Base-by-base conservation (phyloP, 306 rosid genomes). In the Rosa multiflora region DNA sequence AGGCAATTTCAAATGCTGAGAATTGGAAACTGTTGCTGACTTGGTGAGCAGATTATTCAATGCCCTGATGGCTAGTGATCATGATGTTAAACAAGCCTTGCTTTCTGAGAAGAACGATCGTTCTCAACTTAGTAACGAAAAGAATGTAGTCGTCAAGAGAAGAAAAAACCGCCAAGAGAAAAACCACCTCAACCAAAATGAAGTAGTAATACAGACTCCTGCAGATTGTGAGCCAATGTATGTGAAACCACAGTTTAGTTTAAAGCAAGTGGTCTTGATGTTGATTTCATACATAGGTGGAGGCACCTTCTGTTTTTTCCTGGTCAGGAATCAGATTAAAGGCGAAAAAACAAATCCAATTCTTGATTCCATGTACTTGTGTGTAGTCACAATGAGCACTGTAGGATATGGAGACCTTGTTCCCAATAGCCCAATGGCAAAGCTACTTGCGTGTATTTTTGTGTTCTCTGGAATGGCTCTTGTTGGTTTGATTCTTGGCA, bases 331-430 rank as follows among this genome's bases (percentile, higher is more conserved):
- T 73, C 91, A 92, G 53, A 88, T 92, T 49, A 66, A 64, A 46
- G 98, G 97, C 0, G 51, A 74, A 40, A 87, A 89, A 84, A 92
- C 97, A 52, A 81, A 87, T 56, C 88, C 85, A 6, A 77, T 89
- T 83, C 89, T 92, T 26, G 98, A 94, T 75, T 82, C 96, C 76
- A 70, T 92, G 56, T 94, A 92, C 87, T 88, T 94, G 77, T 90
- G 90, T 86, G 96, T 94, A 70, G 97, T 94, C 64, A 92, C 97
- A 48, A 92, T 94, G 96, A 94, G 94, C 43, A 92, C 96, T 0
- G 97, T 94, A 44, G 98, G 97, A 17, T 94, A 94, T 64, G 97
- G 97, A 12, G 97, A 94, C 79, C 97, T 94, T 82, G 98, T 92
- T 10, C 97, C 98, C 0, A 56, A 83, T 32, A 90, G 88, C 81